Percentiles rank a stretch among this genome's conserved stretches.
Conservation (phyloP, 306 rosid genomes). For the Ormosia emarginata region DNA sequence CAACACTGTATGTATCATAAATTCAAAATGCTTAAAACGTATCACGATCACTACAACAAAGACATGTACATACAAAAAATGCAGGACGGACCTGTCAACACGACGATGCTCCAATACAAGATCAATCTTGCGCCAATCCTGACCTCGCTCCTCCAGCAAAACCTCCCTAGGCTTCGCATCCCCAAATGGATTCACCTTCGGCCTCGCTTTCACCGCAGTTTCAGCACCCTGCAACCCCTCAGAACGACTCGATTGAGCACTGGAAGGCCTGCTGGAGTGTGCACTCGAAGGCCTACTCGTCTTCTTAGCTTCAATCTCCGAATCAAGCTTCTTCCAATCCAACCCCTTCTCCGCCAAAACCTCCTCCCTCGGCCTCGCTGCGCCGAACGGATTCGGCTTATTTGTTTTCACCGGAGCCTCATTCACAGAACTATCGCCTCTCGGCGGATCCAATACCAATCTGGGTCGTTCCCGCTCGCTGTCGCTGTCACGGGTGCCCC, state of each 20-base stretch:
- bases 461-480: conserved; percentile 67
- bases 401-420: conserved; percentile 51
- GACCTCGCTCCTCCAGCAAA: conserved; percentile 74
- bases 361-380: conserved; percentile 91
- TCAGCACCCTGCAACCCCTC: conserved; percentile 68
- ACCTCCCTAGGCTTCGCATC: conserved; percentile 96
- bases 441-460: conserved; percentile 74
- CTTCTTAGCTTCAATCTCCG: conserved; percentile 80
- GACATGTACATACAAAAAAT: not conserved
- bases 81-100: conserved; percentile 62
- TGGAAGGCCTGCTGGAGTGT: conserved; percentile 89
- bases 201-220: conserved; percentile 48
- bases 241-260: conserved; percentile 85
- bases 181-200: conserved; percentile 88
- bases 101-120: conserved; percentile 74
- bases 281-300: conserved; percentile 79
- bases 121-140: conserved; percentile 94
- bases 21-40: not conserved
- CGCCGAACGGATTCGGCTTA: conserved; percentile 80
- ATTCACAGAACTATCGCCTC: conserved; percentile 35
- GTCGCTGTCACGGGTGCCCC: conserved; percentile 46
- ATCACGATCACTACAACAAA: not conserved
- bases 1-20: not conserved
- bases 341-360: conserved; percentile 86
- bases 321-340: conserved; percentile 90